Percentiles rank a stretch among this genome's conserved stretches.
These are phyloP conservation scores for Plantago rigida DNA, from an alignment of 305 asterid species.

Conservation along the genomic window DNA sequence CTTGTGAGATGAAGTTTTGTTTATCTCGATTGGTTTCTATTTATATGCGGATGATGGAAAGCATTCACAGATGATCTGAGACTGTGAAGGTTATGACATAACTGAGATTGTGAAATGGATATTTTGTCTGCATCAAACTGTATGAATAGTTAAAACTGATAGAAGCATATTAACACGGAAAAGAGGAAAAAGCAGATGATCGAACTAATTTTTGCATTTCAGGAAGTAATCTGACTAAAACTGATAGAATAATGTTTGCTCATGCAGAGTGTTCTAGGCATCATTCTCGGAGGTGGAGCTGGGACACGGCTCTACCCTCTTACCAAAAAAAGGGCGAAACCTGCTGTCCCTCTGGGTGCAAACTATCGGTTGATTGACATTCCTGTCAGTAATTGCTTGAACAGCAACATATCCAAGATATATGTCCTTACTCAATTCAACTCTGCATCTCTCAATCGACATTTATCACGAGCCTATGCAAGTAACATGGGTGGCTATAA, in stretches of 20 bases:
- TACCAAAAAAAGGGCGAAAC: slow-evolving; percentile 88
- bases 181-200: too few relatives aligned
- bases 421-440: slow-evolving; percentile 92
- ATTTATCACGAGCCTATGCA: slow-evolving; percentile 85
- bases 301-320: slow-evolving; percentile 89
- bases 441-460: slow-evolving; percentile 93
- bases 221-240: too few relatives aligned
- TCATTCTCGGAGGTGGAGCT: slow-evolving; percentile 96
- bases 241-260: not conserved
- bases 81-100: not conserved
- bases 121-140: not conserved
- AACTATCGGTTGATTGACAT: slow-evolving; percentile 81
- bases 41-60: too few relatives aligned
- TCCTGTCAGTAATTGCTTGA: slow-evolving; percentile 93
- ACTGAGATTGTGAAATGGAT: not conserved
- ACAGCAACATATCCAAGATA: slow-evolving; percentile 78
- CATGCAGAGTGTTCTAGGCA: slow-evolving; percentile 79
- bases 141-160: not conserved
- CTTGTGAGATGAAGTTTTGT: too few relatives aligned
- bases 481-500: slow-evolving; percentile 70
- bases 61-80: not conserved
- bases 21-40: too few relatives aligned
- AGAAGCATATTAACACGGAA: not conserved
- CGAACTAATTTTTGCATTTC: too few relatives aligned
- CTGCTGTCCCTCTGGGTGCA: slow-evolving; percentile 96